phyloP scores from a whole-genome alignment of 306 rosid species.

The Gillenia trifoliata region DNA sequence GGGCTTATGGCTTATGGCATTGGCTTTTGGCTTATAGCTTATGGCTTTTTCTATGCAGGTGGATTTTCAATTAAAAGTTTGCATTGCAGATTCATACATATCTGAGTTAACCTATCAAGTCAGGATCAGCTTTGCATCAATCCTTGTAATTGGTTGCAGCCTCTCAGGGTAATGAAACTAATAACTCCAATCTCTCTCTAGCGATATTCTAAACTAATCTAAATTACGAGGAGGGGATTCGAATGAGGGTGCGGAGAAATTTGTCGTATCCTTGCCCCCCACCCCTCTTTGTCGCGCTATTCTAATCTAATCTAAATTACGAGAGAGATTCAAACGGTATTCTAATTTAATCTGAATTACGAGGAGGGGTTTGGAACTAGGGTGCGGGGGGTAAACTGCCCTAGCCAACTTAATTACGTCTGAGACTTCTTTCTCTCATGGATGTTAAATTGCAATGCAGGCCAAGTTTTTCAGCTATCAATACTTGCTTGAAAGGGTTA shows the following conservation, averaged over 20 bases:
- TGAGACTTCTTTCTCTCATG: background rate
- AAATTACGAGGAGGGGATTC: too few relatives aligned
- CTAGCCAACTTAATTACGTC: too few relatives aligned
- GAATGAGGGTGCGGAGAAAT: too few relatives aligned
- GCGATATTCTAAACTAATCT: too few relatives aligned
- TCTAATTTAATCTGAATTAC: too few relatives aligned
- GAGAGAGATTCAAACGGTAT: too few relatives aligned
- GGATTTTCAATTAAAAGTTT: constrained; percentile 43
- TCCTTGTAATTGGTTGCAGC: constrained; percentile 43
- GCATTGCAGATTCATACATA: constrained; percentile 36
- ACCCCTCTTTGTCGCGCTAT: too few relatives aligned
- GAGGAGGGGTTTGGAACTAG: too few relatives aligned
- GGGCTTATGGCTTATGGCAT: too few relatives aligned
- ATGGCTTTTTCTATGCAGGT: constrained; percentile 27
- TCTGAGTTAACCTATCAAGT: constrained; percentile 36
- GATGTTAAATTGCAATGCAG: constrained; percentile 15
- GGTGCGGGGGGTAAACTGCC: too few relatives aligned
- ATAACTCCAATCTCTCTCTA: background rate
- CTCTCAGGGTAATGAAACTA: constrained; percentile 27
- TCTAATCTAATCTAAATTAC: too few relatives aligned
- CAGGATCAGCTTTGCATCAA: constrained; percentile 30
- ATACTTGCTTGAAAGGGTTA: constrained; percentile 30
- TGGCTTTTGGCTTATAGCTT: background rate
- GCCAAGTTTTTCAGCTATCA: constrained; percentile 27
- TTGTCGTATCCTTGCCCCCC: too few relatives aligned